A percentile compares a stretch with the other conserved stretches of the same genome.
phyloP scores from a whole-genome alignment of 2,329 filamentous ascomycete genomes.

The Beauveria varroae region DNA sequence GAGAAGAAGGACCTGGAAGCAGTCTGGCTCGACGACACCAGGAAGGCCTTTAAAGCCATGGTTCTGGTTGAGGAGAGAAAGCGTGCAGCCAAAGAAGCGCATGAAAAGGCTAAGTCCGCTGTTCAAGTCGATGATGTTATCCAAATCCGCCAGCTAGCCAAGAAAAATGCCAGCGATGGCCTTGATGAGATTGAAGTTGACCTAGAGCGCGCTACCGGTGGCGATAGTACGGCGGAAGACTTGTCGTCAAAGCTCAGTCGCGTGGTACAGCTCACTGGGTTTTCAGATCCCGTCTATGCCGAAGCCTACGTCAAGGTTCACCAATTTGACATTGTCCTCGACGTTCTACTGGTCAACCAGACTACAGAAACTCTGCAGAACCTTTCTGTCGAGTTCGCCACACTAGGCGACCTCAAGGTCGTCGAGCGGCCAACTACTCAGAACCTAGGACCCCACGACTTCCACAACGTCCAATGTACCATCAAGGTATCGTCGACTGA shows the following conservation, averaged over 20 bases:
- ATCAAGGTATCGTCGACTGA: conserved; percentile 98
- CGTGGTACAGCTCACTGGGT: conserved; percentile 94
- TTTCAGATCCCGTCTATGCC: conserved; percentile 97
- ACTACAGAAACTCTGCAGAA: conserved; percentile 96
- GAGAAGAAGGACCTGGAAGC: conserved; percentile 85
- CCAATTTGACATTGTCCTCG: conserved; percentile 96
- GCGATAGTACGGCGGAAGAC: conserved; percentile 75
- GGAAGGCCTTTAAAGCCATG: conserved; percentile 94
- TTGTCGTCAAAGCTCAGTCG: conserved; percentile 89
- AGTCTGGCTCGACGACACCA: conserved; percentile 89
- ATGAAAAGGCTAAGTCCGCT: conserved; percentile 86
- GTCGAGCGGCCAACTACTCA: conserved; percentile 95
- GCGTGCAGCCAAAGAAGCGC: conserved; percentile 86
- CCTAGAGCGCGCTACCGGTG: conserved; percentile 87
- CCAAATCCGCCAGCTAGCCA: conserved; percentile 82
- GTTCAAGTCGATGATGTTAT: conserved; percentile 95
- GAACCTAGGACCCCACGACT: conserved; percentile 90
- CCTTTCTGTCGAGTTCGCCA: conserved; percentile 96
- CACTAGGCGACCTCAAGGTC: conserved; percentile 92
- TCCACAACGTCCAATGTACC: conserved; percentile 96
- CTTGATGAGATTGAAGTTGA: conserved; percentile 82
- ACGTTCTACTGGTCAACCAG: conserved; percentile 95
- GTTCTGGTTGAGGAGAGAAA: conserved; percentile 97
- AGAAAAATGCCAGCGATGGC: conserved; percentile 79
- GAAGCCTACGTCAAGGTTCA: conserved; percentile 98